Conservation (phyloP, 192 early-diverging fungal genomes). For the Geranomyces variabilis region DNA sequence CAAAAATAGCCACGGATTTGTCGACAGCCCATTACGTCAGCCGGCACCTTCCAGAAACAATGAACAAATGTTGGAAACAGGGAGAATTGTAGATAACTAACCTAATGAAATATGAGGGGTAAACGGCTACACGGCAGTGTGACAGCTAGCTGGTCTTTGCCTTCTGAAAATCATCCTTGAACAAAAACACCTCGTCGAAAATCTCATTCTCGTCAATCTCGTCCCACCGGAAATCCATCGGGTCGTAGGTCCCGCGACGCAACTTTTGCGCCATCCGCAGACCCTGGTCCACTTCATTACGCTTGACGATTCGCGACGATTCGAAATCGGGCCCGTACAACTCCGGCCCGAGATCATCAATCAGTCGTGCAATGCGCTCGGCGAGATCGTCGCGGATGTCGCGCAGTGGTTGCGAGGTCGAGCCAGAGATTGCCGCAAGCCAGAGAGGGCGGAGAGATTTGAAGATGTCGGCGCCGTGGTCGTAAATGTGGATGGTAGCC, state of each 20-base stretch:
- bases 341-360: constrained; percentile 80
- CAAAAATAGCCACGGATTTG: too few species aligned
- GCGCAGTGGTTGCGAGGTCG: constrained; percentile 61
- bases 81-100: too few species aligned
- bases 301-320: constrained; percentile 31
- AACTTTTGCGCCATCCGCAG: constrained; percentile 22
- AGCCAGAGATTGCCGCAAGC: constrained; percentile 60
- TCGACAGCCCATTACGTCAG: too few species aligned
- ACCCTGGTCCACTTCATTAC: constrained; percentile 17
- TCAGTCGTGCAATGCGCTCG: constrained; percentile 73
- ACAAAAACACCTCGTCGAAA: constrained; percentile 8
- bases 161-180: not conserved
- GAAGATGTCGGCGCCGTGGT: constrained; percentile 50
- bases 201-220: constrained; percentile 12
- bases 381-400: constrained; percentile 72
- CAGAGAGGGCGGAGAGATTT: constrained; percentile 85
- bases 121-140: too few species aligned
- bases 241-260: constrained; percentile 4
- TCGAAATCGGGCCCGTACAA: constrained; percentile 52
- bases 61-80: too few species aligned
- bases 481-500: constrained; percentile 42
- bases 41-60: too few species aligned
- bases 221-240: constrained; percentile 34
- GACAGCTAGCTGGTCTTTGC: too few species aligned
- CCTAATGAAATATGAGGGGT: too few species aligned